Evolutionary conservation across 2,329 filamentous ascomycete species (phyloP).

Genomic region (Pyrenophora seminiperda): DNA sequence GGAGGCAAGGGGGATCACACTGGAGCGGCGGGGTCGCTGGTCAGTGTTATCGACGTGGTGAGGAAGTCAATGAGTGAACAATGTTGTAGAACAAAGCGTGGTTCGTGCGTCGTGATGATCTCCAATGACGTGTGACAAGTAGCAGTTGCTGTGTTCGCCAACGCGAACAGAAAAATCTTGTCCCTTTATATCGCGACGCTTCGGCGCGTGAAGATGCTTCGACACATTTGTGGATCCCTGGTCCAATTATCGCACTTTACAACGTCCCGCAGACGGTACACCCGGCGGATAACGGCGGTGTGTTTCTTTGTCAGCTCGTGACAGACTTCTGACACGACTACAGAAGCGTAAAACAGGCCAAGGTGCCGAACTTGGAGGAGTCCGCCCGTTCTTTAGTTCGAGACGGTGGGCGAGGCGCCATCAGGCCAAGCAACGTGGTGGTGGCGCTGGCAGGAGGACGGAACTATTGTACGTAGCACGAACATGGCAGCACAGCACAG

Average conservation of each 20-base stretch:
- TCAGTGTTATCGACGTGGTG: slow-evolving; percentile 25
- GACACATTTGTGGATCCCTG: slow-evolving; percentile 16
- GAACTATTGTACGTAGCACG: no score
- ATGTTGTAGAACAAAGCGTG: slow-evolving; percentile 17
- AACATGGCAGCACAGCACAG: slow-evolving; percentile 19
- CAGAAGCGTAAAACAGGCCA: background rate
- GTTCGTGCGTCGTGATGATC: slow-evolving; percentile 21
- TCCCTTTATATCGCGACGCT: slow-evolving; percentile 9
- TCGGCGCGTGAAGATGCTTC: slow-evolving; percentile 15
- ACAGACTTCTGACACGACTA: slow-evolving; percentile 5
- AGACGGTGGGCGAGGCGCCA: background rate
- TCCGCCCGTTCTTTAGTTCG: no score
- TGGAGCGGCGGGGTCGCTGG: slow-evolving; percentile 30
- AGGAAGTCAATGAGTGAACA: slow-evolving; percentile 3
- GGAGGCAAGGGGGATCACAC: slow-evolving; percentile 39
- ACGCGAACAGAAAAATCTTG: background rate
- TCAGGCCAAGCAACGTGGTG: background rate
- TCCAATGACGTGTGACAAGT: slow-evolving; percentile 24
- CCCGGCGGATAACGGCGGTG: slow-evolving; percentile 24
- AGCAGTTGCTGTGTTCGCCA: slow-evolving; percentile 9
- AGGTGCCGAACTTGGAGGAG: background rate
- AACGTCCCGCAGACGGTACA: slow-evolving; percentile 9
- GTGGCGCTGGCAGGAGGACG: background rate
- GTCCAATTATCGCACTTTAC: slow-evolving; percentile 8
- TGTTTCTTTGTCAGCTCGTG: slow-evolving; percentile 8